Percentiles rank a stretch among this genome's conserved stretches.
phyloP scores from a whole-genome alignment of 345 rosid genomes.

The Eucalyptus curtisii region DNA sequence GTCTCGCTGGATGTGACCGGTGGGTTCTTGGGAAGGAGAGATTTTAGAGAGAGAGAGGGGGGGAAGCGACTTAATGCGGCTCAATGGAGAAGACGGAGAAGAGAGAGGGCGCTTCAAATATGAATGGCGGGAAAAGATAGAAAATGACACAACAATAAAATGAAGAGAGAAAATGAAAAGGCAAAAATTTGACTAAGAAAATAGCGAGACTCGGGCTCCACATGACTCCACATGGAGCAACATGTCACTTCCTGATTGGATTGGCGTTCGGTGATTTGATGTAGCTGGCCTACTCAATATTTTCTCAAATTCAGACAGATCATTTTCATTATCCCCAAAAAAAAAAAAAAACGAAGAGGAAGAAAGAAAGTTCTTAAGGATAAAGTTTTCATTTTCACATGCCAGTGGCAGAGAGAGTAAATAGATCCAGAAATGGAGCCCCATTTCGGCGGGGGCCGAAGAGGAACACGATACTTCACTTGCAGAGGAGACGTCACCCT shows the following conservation, averaged over 20 bases:
- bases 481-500: neutral
- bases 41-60: no score
- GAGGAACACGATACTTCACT: neutral
- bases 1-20: rapidly evolving
- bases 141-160: no score
- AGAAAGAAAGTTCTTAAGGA: neutral
- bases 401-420: neutral
- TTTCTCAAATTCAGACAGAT: no score
- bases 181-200: no score
- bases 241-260: rapidly evolving
- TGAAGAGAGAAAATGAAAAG: no score
- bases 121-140: no score
- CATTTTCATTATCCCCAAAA: no score
- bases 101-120: no score
- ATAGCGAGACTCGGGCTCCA: no score
- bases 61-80: rapidly evolving
- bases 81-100: no score
- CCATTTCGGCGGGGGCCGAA: neutral
- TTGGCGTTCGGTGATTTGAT: rapidly evolving
- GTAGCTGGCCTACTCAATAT: rapidly evolving
- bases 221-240: no score
- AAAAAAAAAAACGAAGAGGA: rapidly evolving
- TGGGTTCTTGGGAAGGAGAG: no score
- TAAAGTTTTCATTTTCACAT: neutral
- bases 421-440: neutral